Conservation (phyloP, 495 filamentous ascomycete species). For the Aspergillus diversus region DNA sequence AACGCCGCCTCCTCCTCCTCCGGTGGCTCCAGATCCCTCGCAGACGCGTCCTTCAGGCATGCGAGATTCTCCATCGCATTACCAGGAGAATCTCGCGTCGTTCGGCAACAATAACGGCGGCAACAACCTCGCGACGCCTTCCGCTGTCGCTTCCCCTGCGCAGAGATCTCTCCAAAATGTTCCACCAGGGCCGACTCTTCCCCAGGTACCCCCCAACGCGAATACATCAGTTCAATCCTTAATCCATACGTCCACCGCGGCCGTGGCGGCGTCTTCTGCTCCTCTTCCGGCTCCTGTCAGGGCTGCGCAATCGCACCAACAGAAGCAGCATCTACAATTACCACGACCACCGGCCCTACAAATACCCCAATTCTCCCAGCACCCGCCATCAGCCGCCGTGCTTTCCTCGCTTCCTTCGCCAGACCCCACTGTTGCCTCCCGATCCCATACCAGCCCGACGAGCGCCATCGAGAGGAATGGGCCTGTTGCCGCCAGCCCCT, state of each 20-base stretch:
- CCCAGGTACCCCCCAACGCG: conserved; percentile 6
- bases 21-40: conserved; percentile 1
- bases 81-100: conserved; percentile 10
- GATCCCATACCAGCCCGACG: conserved; percentile 21
- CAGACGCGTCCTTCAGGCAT: conserved; percentile 21
- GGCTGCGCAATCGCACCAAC: not conserved
- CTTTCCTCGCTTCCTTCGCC: conserved; percentile 28
- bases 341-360: not conserved
- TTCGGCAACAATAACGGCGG: not conserved
- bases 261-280: not conserved
- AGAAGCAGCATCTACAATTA: not conserved
- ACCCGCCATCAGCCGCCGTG: conserved; percentile 4
- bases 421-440: conserved; percentile 25
- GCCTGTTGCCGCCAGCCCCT: conserved; percentile 12
- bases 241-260: not conserved
- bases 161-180: conserved; percentile 8
- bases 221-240: conserved; percentile 7
- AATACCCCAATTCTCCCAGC: not conserved
- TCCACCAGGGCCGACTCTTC: conserved; percentile 6
- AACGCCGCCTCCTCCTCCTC: not conserved
- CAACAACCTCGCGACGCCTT: not conserved
- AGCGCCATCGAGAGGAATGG: conserved; percentile 19
- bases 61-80: conserved; percentile 15
- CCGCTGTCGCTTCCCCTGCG: conserved; percentile 5
- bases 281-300: not conserved